phyloP scores from a whole-genome alignment of 306 rosid genomes.

The Carpinus viminea region DNA sequence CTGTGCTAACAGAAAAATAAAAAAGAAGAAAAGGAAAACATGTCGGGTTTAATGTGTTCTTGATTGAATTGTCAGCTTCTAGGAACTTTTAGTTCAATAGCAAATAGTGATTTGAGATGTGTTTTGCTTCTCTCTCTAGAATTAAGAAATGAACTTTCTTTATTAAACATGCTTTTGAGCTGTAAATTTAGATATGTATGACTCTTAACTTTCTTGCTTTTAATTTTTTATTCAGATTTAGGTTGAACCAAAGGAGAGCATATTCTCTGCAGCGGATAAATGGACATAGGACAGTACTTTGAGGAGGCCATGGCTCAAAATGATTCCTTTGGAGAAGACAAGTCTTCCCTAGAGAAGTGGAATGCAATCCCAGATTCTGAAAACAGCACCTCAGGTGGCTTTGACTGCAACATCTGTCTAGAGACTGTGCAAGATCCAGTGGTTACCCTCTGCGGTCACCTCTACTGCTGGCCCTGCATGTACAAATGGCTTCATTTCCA shows the following conservation, averaged over 20 bases:
- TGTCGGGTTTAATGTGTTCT: neutral
- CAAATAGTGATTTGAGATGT: neutral
- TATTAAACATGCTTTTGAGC: neutral
- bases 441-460: slow-evolving; percentile 95
- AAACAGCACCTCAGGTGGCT: slow-evolving; percentile 42
- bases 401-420: slow-evolving; percentile 93
- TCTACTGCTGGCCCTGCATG: slow-evolving; percentile 97
- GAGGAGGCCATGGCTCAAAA: slow-evolving; percentile 39
- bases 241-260: neutral
- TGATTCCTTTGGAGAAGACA: slow-evolving; percentile 42
- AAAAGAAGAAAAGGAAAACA: no score
- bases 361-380: slow-evolving; percentile 38
- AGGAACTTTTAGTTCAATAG: neutral
- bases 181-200: neutral
- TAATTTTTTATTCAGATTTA: slow-evolving; percentile 29
- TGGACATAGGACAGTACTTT: slow-evolving; percentile 52
- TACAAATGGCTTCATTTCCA: slow-evolving; percentile 75
- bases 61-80: neutral
- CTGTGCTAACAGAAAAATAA: no score
- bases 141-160: neutral
- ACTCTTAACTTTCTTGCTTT: slow-evolving; percentile 6
- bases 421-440: slow-evolving; percentile 84
- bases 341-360: slow-evolving; percentile 43
- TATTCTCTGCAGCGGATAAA: slow-evolving; percentile 23
- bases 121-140: neutral